Evolutionary conservation across 2,329 filamentous ascomycete genomes (phyloP).

Genomic region (Magnaporthiopsis poae): DNA sequence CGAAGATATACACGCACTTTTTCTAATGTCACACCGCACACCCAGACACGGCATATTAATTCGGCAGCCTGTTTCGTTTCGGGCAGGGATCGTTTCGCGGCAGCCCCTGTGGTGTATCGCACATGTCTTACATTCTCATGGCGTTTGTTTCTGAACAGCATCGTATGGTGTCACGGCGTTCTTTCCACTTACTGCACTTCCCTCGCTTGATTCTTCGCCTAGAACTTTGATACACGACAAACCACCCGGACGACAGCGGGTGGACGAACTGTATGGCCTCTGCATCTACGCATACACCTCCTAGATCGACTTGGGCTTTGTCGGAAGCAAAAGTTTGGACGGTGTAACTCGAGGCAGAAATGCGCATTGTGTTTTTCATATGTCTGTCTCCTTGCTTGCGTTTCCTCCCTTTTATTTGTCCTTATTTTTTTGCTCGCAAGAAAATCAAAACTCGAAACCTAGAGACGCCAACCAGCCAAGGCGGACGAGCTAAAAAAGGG

Average conservation of each 20-base stretch:
- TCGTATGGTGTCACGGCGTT: conserved; percentile 51
- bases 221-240: background rate
- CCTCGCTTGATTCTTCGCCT: background rate
- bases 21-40: conserved; percentile 55
- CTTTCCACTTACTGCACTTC: conserved; percentile 14
- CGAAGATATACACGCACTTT: conserved; percentile 99
- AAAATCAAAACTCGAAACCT: background rate
- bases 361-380: background rate
- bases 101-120: conserved; percentile 36
- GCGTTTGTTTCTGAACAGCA: conserved; percentile 45
- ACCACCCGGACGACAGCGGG: background rate
- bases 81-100: conserved; percentile 19
- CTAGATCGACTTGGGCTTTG: background rate
- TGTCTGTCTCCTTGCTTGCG: conserved; percentile 13
- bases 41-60: conserved; percentile 14
- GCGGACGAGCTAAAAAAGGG: background rate
- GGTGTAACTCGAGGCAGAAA: background rate
- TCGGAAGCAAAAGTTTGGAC: background rate
- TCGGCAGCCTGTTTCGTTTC: conserved; percentile 20
- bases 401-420: conserved; percentile 15
- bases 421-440: conserved; percentile 9
- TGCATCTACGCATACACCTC: background rate
- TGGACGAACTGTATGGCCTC: background rate
- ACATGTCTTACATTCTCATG: conserved; percentile 27
- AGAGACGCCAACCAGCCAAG: background rate